Percentiles rank a stretch among this genome's conserved stretches.
phyloP scores from a whole-genome alignment of 2,329 filamentous ascomycete species.

The Aspergillus brunneoviolaceus region DNA sequence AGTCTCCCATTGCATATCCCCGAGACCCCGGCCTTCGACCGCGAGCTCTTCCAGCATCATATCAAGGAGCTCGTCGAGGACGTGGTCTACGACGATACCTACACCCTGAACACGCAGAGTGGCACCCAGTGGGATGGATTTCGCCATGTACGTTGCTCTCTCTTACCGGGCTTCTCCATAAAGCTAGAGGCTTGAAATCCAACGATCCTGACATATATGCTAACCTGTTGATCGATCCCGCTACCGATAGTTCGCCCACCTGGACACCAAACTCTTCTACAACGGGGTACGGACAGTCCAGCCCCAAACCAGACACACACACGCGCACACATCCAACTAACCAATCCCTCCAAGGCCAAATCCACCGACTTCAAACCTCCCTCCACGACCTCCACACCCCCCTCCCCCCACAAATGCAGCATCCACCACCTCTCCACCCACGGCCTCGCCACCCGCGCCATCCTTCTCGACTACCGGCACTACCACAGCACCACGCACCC shows the following conservation, averaged over 20 bases:
- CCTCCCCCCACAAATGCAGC: slow-evolving; percentile 33
- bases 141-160: slow-evolving; percentile 40
- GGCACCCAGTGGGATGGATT: slow-evolving; percentile 54
- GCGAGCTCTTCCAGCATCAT: slow-evolving; percentile 55
- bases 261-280: slow-evolving; percentile 40
- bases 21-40: slow-evolving; percentile 53
- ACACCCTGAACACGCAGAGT: slow-evolving; percentile 51
- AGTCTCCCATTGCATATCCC: slow-evolving; percentile 56
- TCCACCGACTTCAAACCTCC: slow-evolving; percentile 35
- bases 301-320: no score
- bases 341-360: slow-evolving; percentile 28
- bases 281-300: slow-evolving; percentile 33
- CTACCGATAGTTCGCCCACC: slow-evolving; percentile 36
- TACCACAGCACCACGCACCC: slow-evolving; percentile 52
- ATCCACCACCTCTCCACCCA: slow-evolving; percentile 45
- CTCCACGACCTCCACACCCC: slow-evolving; percentile 25
- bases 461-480: slow-evolving; percentile 47
- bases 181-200: no score
- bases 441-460: slow-evolving; percentile 44
- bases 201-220: background rate
- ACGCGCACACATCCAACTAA: no score
- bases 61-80: slow-evolving; percentile 47
- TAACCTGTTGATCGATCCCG: background rate
- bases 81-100: slow-evolving; percentile 46
- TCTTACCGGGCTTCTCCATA: background rate